phyloP scores from a whole-genome alignment of 2,329 filamentous ascomycete genomes.

The Cryphonectria japonica region DNA sequence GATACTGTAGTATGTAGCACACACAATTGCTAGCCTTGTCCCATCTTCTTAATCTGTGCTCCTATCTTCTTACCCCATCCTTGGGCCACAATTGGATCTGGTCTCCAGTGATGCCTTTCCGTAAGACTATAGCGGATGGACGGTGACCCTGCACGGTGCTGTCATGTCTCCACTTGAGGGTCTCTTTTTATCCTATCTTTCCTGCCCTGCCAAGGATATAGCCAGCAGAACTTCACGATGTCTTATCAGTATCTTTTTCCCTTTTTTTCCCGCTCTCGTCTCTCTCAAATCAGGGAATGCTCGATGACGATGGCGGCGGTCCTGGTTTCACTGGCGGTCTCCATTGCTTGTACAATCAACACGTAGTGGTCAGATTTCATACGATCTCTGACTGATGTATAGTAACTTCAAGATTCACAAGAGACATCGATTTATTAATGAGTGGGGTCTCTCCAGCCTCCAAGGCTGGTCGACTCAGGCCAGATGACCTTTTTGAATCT shows the following conservation, averaged over 20 bases:
- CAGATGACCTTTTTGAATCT: constrained; percentile 26
- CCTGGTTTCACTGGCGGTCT: neutral
- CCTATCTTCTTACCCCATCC: neutral
- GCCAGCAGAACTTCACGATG: constrained; percentile 7
- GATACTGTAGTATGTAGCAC: neutral
- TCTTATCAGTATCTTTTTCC: neutral
- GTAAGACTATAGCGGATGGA: neutral
- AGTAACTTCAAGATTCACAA: neutral
- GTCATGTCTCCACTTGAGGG: constrained; percentile 25
- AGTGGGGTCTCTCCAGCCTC: constrained; percentile 19
- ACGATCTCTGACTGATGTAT: neutral
- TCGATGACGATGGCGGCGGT: neutral
- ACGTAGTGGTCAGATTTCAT: constrained; percentile 12
- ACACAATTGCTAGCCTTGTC: neutral
- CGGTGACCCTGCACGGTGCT: constrained; percentile 23
- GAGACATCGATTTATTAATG: neutral
- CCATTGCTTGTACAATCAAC: constrained; percentile 16
- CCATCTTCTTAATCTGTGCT: neutral
- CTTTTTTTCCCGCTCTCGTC: neutral
- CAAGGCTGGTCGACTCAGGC: constrained; percentile 13
- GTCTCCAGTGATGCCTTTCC: neutral
- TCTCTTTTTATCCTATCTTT: constrained; percentile 20
- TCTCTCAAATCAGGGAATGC: constrained; percentile 10
- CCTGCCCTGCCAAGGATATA: constrained; percentile 10
- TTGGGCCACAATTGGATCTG: neutral